These are phyloP conservation scores for Fagopyrum homotropicum DNA, from an alignment of 148 eudicot genomes.

Conservation along the genomic window DNA sequence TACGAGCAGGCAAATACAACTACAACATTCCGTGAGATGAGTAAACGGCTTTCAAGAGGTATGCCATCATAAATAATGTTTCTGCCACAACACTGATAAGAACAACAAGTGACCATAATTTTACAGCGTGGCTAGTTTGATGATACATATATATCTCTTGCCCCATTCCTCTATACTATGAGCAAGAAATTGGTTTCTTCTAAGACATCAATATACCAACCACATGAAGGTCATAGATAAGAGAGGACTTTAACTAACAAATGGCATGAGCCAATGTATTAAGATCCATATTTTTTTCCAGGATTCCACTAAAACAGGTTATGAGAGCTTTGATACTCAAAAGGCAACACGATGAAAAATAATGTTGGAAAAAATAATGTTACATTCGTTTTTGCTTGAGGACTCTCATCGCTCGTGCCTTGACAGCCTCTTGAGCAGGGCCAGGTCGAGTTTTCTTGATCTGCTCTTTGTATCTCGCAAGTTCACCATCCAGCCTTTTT, in stretches of 20 bases:
- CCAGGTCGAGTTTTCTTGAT: constrained; percentile 94
- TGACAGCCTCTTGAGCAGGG: constrained; percentile 95
- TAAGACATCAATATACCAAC: not conserved
- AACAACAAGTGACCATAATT: not conserved
- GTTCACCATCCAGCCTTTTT: constrained; percentile 83
- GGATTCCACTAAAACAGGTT: not conserved
- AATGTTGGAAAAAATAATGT: constrained; percentile 16
- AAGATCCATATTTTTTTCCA: not conserved
- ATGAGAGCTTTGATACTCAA: not conserved
- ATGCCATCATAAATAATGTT: not conserved
- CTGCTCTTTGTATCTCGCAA: constrained; percentile 84
- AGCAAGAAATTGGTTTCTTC: not conserved
- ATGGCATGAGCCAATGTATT: not conserved
- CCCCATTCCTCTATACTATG: not conserved
- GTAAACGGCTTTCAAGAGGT: not conserved
- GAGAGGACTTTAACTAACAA: not conserved
- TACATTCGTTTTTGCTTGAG: constrained; percentile 94
- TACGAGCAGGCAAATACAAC: not conserved
- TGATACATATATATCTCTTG: not conserved
- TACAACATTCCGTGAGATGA: not conserved
- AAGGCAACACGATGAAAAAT: not conserved
- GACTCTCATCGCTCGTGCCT: constrained; percentile 94
- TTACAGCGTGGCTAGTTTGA: not conserved
- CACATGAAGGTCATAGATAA: not conserved
- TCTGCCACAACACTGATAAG: too few species aligned